Percentiles rank a stretch among this genome's conserved stretches.
These are phyloP conservation scores for Sphaerulina vaccinii DNA, from an alignment of 2,329 filamentous ascomycete species.

Conservation along the genomic window DNA sequence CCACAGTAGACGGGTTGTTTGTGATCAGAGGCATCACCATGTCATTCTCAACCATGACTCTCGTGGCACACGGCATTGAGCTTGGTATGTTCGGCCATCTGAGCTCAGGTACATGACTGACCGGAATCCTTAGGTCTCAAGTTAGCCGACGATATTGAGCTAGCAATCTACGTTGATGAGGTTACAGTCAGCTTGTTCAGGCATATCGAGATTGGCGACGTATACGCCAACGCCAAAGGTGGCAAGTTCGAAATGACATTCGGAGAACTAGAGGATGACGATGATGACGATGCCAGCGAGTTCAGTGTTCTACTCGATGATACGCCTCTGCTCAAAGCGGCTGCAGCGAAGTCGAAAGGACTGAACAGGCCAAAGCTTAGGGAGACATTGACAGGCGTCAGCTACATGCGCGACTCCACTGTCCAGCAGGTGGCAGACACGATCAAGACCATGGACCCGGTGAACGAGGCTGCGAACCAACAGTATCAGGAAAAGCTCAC, in stretches of 20 bases:
- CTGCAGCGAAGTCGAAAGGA: constrained; percentile 35
- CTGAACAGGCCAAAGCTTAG: constrained; percentile 27
- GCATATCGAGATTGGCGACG: constrained; percentile 52
- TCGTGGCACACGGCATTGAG: constrained; percentile 54
- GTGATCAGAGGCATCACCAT: constrained; percentile 54
- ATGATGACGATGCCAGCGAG: constrained; percentile 41
- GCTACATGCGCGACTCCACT: constrained; percentile 39
- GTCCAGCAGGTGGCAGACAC: constrained; percentile 41
- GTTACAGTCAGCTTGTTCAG: constrained; percentile 51
- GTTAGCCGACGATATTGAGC: constrained; percentile 53
- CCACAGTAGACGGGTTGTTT: constrained; percentile 53
- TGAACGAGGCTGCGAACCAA: constrained; percentile 45
- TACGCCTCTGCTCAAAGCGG: constrained; percentile 49
- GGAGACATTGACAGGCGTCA: constrained; percentile 43
- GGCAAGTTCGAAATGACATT: constrained; percentile 54
- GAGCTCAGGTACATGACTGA: not conserved
- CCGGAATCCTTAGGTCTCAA: constrained; percentile 40
- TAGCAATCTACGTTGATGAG: constrained; percentile 52
- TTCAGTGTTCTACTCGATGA: constrained; percentile 43
- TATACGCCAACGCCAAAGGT: constrained; percentile 56
- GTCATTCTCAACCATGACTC: constrained; percentile 50
- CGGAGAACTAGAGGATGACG: constrained; percentile 38
- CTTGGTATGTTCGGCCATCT: constrained; percentile 39
- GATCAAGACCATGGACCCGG: constrained; percentile 46
- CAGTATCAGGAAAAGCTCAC: constrained; percentile 46